These are phyloP conservation scores for Phoenix roebelenii DNA, from an alignment of 176 grass and related monocot genomes.

Conservation along the genomic window DNA sequence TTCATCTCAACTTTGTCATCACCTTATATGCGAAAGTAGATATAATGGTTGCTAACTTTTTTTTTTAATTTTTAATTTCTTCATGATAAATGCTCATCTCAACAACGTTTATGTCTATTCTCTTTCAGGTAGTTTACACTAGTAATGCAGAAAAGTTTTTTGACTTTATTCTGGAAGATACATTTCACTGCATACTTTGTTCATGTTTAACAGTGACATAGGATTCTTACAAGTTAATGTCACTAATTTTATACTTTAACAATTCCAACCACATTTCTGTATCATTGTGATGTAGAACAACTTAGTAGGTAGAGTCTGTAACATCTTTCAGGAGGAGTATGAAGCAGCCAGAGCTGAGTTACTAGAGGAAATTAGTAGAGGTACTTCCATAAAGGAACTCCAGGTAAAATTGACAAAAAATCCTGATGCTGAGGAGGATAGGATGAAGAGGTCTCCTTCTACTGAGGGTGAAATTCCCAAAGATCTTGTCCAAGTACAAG, in stretches of 20 bases:
- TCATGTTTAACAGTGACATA: too few relatives aligned
- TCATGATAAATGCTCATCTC: too few relatives aligned
- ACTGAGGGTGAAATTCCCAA: slow-evolving; percentile 34
- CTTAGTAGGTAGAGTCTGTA: background rate
- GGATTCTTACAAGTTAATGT: too few relatives aligned
- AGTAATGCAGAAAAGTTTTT: too few relatives aligned
- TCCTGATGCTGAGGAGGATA: slow-evolving; percentile 35
- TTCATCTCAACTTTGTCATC: too few relatives aligned
- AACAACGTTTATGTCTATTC: too few relatives aligned
- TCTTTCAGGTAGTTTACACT: too few relatives aligned
- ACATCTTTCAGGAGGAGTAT: slow-evolving; percentile 69
- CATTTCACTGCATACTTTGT: too few relatives aligned
- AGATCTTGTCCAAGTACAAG: slow-evolving; percentile 74
- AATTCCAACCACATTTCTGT: background rate
- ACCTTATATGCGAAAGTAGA: too few relatives aligned
- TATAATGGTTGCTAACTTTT: too few relatives aligned
- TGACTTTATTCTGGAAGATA: too few relatives aligned
- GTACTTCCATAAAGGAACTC: slow-evolving; percentile 64
- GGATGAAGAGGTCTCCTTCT: slow-evolving; percentile 19
- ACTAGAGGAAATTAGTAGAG: slow-evolving; percentile 60
- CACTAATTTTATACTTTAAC: background rate
- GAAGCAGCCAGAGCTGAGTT: slow-evolving; percentile 85
- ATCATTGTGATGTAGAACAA: background rate
- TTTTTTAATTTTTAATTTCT: too few relatives aligned
- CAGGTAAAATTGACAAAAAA: slow-evolving; percentile 63